Base-by-base conservation (phyloP, 768 basidiomycete species). In the Boletus tylopilopsis region DNA sequence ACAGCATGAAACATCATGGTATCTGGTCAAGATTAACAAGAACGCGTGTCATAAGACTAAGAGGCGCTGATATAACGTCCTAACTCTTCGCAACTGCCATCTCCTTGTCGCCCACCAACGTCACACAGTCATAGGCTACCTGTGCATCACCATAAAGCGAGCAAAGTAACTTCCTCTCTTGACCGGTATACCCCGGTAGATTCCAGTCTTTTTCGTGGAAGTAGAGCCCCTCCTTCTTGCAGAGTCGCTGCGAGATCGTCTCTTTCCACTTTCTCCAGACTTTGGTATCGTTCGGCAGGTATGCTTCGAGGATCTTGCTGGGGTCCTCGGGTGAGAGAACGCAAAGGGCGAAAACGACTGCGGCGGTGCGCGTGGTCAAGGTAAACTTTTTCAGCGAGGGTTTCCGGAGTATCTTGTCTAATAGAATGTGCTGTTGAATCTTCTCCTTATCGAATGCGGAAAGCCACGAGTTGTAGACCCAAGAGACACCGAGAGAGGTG, bases 361-460 rank as follows among this genome's bases (percentile, higher is more conserved):
- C 51, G 16, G 51, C 19, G 4, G 41, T 37, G 21, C 51, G 51
- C 18, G 51, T 53, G 8, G 37, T 27, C 37, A 53, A 16, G 21
- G 3, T 23, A 19, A 39, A 53, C 48, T 35, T 53, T n/a, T 18
- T 43, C 32, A 43, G 12, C 25, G 10, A 12, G 6, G 51, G 48
- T 16, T 10, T 21, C 48, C 35, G 5, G 12, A 53, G 37, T 23
- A 49, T n/a, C 3, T n/a, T 15, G 1, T 49, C 32, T 15, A 53
- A n/a, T 15, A 53, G n/a, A 32, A 50, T 53, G 18, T 21, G 47
- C 21, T 29, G 51, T 23, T 59, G 58, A 6, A 59, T 45, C 33
- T 54, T 51, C 19, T 57, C 58, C 29, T 54, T 57, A 27, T 74
- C 72, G 63, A 74, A 57, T 8, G 57, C 54, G 5, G 64, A 61